Percentiles rank a stretch among this genome's conserved stretches.
phyloP scores from a whole-genome alignment of 164 flowering plant species.

The Nymphaea colorata region DNA sequence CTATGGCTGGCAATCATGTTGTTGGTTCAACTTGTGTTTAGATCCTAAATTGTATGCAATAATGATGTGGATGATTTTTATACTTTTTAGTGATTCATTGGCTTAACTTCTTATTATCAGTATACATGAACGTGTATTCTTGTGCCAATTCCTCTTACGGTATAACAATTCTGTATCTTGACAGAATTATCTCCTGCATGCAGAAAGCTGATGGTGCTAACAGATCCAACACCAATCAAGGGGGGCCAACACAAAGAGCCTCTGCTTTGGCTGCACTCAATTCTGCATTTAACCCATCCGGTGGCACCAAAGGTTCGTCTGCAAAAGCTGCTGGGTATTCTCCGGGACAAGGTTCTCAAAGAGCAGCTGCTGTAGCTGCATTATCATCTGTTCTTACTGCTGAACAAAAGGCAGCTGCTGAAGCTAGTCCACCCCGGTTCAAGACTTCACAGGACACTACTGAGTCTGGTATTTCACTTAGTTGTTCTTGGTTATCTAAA shows the following conservation, averaged over 20 bases:
- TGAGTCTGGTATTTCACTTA: slow-evolving; percentile 28
- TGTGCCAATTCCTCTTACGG: no score
- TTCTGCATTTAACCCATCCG: slow-evolving; percentile 69
- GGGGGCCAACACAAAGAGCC: slow-evolving; percentile 92
- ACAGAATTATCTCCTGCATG: neutral
- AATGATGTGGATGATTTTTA: neutral
- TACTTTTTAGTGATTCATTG: neutral
- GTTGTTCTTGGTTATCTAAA: neutral
- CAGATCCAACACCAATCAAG: slow-evolving; percentile 56
- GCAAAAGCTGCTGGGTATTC: slow-evolving; percentile 22
- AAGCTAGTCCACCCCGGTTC: slow-evolving; percentile 35
- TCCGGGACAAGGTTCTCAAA: slow-evolving; percentile 62
- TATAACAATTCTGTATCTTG: neutral
- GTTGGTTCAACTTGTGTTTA: no score
- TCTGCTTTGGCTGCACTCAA: slow-evolving; percentile 85
- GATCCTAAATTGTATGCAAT: neutral
- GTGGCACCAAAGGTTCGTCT: slow-evolving; percentile 29
- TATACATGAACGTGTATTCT: no score
- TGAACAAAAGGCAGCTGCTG: slow-evolving; percentile 47
- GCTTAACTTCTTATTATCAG: neutral
- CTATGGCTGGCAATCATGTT: no score
- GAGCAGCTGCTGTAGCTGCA: slow-evolving; percentile 99
- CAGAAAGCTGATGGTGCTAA: slow-evolving; percentile 8
- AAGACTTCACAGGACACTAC: slow-evolving; percentile 21
- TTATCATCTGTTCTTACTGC: slow-evolving; percentile 82